Base-by-base conservation (phyloP, 805 yeast species). In the Metschnikowia cerradonensis region DNA sequence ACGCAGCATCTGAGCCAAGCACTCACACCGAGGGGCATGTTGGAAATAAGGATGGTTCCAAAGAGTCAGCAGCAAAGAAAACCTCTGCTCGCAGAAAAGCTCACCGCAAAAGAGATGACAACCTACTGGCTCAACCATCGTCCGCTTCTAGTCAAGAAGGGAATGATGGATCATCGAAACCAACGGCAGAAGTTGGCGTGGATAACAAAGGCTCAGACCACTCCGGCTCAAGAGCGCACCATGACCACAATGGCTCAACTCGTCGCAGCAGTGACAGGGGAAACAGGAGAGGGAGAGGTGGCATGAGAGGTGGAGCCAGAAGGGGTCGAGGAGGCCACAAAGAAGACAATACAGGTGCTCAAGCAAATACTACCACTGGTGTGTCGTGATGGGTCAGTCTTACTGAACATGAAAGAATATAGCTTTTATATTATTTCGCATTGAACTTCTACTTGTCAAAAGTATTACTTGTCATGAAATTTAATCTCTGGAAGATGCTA, bases 251-350 rank as follows among this genome's bases (percentile, higher is more conserved):
- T 33, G 10, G 22, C 30, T 26, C 47, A 6, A 23, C 33, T 23
- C 47, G 40, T 3, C 46, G 45, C 11, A 3, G 7, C 6, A 41
- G 19, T 40, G 39, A 44, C 17, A 48, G 63, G 33, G 60, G 60
- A 22, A 49, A 65, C 42, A 60, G 61, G 33, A 52, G 60, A 48
- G 60, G 56, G 6, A 60, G 52, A 33, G 52, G 55, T 19, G 47
- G 48, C 4, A 36, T 14, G 23, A 36, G 38, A 23, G 45, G 57
- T 41, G 45, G 49, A 42, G 48, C 35, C 14, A 41, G 20, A 19
- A 42, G 45, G 20, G 53, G 47, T 11, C 33, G 52, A 34, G 52
- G 43, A 2, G 36, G 36, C 34, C 19, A 4, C 23, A 35, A 23
- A 23, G 47, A 37, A 10, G 47, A 17, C 31, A 31, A 32, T 14